phyloP scores from a whole-genome alignment of 495 filamentous ascomycete genomes.

The Aspergillus sclerotiicarbonarius region DNA sequence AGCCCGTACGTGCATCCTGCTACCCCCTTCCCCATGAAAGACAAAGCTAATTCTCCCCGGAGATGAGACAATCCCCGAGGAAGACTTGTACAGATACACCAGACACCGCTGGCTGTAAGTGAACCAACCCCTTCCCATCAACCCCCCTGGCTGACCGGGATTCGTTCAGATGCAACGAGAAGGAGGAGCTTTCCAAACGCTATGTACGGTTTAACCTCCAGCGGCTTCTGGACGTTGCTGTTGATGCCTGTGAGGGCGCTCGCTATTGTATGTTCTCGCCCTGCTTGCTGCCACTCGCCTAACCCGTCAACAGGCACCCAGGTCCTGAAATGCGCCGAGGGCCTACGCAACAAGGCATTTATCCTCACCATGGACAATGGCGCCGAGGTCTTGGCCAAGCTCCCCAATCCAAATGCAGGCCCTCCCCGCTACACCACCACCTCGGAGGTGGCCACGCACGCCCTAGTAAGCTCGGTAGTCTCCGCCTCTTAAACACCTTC shows the following conservation, averaged over 20 bases:
- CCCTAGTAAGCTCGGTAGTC: conserved; percentile 27
- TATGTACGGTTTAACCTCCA: conserved; percentile 39
- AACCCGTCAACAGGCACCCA: conserved; percentile 26
- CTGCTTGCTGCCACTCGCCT: background rate
- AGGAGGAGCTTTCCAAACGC: conserved; percentile 30
- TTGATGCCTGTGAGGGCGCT: conserved; percentile 30
- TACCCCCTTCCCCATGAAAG: no score
- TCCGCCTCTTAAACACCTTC: background rate
- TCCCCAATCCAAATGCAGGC: conserved; percentile 35
- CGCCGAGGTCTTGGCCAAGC: conserved; percentile 34
- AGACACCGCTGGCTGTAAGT: conserved; percentile 39
- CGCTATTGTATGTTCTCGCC: conserved; percentile 27
- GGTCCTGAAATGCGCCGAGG: conserved; percentile 33
- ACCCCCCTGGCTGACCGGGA: conserved; percentile 8
- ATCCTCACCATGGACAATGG: conserved; percentile 42
- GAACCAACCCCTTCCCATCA: conserved; percentile 5
- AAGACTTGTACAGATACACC: conserved; percentile 17
- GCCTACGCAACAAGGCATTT: conserved; percentile 33
- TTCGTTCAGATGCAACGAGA: conserved; percentile 33
- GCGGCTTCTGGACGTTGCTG: conserved; percentile 30
- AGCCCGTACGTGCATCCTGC: no score
- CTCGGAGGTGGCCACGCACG: conserved; percentile 36
- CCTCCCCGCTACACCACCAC: conserved; percentile 24
- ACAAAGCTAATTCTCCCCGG: no score
- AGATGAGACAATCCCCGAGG: conserved; percentile 3